A percentile compares a stretch with the other conserved stretches of the same genome.
Evolutionary conservation across 305 asterid genomes (phyloP).

Genomic region (Plantago coronopus): DNA sequence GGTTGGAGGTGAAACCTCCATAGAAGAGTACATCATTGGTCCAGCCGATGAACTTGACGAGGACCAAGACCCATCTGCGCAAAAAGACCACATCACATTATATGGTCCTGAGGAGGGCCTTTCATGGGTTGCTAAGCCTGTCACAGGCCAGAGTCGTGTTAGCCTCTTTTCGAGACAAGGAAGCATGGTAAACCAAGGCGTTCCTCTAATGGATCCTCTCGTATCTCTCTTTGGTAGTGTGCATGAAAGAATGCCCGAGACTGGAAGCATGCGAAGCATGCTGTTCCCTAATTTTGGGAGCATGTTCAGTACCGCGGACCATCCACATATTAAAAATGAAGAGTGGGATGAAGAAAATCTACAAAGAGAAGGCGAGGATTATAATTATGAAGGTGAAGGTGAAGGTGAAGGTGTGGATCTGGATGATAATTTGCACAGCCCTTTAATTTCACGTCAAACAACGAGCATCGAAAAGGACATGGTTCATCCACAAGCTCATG

Average conservation of each 20-base stretch:
- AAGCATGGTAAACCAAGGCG: conserved; percentile 46
- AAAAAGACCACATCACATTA: conserved; percentile 54
- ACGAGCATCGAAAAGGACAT: conserved; percentile 33
- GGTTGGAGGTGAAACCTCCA: conserved; percentile 71
- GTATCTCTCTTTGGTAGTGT: conserved; percentile 87
- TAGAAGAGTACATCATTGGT: conserved; percentile 84
- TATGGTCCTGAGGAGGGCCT: conserved; percentile 88
- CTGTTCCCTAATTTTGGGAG: conserved; percentile 90
- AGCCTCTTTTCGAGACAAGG: conserved; percentile 73
- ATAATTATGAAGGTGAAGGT: conserved; percentile 17
- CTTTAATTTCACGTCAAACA: conserved; percentile 76
- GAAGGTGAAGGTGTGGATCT: conserved; percentile 28
- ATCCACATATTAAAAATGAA: conserved; percentile 38
- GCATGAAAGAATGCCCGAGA: conserved; percentile 74
- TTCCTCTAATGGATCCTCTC: conserved; percentile 31
- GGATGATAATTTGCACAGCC: conserved; percentile 70
- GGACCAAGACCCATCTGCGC: conserved; percentile 46
- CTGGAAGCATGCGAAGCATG: conserved; percentile 87
- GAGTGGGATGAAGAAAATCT: conserved; percentile 88
- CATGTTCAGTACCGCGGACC: conserved; percentile 75
- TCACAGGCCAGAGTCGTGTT: conserved; percentile 60
- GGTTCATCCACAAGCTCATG: conserved; percentile 7
- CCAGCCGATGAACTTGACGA: conserved; percentile 57
- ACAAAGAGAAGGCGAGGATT: conserved; percentile 62
- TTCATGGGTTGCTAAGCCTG: conserved; percentile 87